phyloP scores from a whole-genome alignment of 108 stramenopile species.

The Conticribra weissflogii region DNA sequence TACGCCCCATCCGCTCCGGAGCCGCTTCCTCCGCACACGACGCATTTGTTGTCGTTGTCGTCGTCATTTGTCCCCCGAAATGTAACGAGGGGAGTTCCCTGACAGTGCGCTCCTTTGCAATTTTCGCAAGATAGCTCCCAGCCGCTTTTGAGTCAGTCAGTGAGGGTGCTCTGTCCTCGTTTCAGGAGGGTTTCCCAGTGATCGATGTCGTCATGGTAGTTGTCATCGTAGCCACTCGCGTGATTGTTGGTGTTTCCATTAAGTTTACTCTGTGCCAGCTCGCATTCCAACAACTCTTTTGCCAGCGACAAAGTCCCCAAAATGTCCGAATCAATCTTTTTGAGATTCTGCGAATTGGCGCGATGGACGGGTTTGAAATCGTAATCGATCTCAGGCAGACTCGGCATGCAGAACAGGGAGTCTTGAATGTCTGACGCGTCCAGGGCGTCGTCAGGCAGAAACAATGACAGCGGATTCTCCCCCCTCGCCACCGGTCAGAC shows the following conservation, averaged over 20 bases:
- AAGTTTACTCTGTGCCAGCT: no score
- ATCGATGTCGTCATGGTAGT: neutral
- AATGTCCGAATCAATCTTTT: neutral
- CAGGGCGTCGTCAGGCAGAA: neutral
- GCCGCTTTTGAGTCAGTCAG: conserved; percentile 21
- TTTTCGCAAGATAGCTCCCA: conserved; percentile 20
- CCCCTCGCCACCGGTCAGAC: conserved; percentile 40
- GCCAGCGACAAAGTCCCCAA: neutral
- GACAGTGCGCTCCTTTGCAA: conserved; percentile 19
- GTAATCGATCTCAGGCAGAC: neutral
- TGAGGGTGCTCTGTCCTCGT: conserved; percentile 9
- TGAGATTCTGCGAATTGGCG: neutral
- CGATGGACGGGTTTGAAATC: neutral
- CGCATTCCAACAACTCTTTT: neutral
- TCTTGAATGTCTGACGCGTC: neutral
- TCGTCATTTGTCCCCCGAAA: no score
- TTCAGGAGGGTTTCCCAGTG: conserved; percentile 21
- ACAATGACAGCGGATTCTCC: conserved; percentile 45
- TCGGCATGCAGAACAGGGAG: neutral
- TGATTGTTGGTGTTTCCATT: neutral
- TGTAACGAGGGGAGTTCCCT: conserved; percentile 21
- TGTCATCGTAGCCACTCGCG: neutral
- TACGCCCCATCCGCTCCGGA: conserved; percentile 26
- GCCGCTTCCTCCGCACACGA: conserved; percentile 26
- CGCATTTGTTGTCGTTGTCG: conserved; percentile 4